Base-by-base conservation (phyloP, 495 filamentous ascomycete genomes). In the Trichoderma asperelloides region DNA sequence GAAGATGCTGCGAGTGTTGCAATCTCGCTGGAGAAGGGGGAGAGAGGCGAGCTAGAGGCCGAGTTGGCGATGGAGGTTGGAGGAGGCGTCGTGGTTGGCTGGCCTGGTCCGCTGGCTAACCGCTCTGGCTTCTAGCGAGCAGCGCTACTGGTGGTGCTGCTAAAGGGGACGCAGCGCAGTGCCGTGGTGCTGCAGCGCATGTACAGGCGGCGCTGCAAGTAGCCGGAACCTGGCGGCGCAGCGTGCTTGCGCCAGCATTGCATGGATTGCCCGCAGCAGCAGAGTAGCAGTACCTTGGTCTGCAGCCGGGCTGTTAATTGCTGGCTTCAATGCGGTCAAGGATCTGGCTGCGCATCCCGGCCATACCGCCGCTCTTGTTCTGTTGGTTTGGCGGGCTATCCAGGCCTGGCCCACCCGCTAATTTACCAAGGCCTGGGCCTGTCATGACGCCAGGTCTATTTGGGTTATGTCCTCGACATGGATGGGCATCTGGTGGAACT, bases 51-150 rank as follows among this genome's bases (percentile, higher is more conserved):
- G 55, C 55, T 60, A 60, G 25, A 25, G 55, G 23, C 27, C 47
- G n/a, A 60, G 55, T 60, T 60, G 55, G 55, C 55, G 55, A 60
- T 60, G 49, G 49, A 57, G n/a, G 49, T 57, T 57, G 49, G n/a
- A 21, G 18, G 47, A 21, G 49, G 27, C 25, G 27, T 23, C 21
- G 55, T 60, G 55, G 55, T 60, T 60, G 55, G 55, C 55, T 60
- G 27, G 27, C 55, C 12, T 11, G 9, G n/a, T 23, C 16, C 49
- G 33, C 49, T 57, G 49, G 6, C 25, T 28, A 60, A 30, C 55
- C 23, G 55, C 55, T 30, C 11, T 15, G 27, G 55, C 16, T 21
- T 27, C n/a, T 57, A 60, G 55, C 55, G 55, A 60, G 55, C 8
- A 15, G 55, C 55, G 55, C 55, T 60, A 60, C 55, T 23, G 55